Base-by-base conservation (phyloP, 768 basidiomycete species). In the Exsudoporus frostii region DNA sequence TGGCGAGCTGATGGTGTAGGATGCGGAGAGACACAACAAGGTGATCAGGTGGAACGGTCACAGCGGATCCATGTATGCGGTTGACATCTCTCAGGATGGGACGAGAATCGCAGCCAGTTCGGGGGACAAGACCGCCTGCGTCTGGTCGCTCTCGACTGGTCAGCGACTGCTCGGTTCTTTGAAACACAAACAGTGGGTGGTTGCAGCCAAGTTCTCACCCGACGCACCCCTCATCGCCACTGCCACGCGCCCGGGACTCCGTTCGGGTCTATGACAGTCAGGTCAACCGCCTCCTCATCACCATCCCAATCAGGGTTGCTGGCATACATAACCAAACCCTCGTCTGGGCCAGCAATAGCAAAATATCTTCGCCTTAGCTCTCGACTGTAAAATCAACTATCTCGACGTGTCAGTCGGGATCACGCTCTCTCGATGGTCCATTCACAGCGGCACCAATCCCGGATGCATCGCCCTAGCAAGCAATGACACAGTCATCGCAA, bases 81-180 rank as follows among this genome's bases (percentile, higher is more conserved):
- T 57, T 4, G 58, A 58, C 41, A 3, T 57, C 10, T 53, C 47
- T 0, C 45, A 32, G 3, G 55, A 59, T 7, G 51, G 20, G 20
- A 36, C 36, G 7, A 50, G 9, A n/a, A 39, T 59, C 19, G 45
- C 15, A 27, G 36, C 40, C 1, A 48, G 45, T 2, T 29, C 54
- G 13, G 2, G 2, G 1, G 33, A 36, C 25, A 2, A 0, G n/a
- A 46, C 44, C 0, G 30, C 11, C 20, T 30, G 25, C n/a, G 14
- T 55, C 19, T 40, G 38, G 37, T 32, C 38, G 22, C 10, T 45
- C 7, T n/a, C 15, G 4, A 45, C 32, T 8, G 38, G 50, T 13
- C 0, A 48, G n/a, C 36, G 36, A 22, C 34, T 46, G 10, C 13
- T 51, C n/a, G 15, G 11, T 3, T 42, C 48, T 0, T 41, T n/a